These are phyloP conservation scores for Tetradesmus obliquus DNA, from an alignment of 139 green algal species.

Conservation along the genomic window DNA sequence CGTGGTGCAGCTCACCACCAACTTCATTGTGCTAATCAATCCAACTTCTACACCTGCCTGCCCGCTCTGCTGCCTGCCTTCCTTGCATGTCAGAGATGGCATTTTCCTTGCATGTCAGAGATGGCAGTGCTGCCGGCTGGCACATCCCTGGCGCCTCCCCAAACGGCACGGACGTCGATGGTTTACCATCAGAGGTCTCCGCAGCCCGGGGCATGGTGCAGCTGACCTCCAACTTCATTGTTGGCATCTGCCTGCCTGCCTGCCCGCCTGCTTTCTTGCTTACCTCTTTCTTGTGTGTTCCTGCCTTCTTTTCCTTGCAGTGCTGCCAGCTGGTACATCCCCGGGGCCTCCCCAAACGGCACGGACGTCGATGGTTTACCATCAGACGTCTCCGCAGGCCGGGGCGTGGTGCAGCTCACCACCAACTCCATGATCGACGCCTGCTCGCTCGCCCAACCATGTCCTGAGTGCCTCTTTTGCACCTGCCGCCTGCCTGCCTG, in stretches of 20 bases:
- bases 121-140: neutral
- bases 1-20: too few relatives aligned
- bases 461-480: too few relatives aligned
- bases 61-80: too few relatives aligned
- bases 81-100: too few relatives aligned
- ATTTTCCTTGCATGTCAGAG: neutral
- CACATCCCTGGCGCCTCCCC: neutral
- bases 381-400: neutral
- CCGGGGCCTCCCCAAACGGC: neutral
- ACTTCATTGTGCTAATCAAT: too few relatives aligned
- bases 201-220: neutral
- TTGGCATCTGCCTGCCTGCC: too few relatives aligned
- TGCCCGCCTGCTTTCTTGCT: too few relatives aligned
- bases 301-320: neutral
- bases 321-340: neutral
- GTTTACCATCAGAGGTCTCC: neutral
- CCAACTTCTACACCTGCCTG: too few relatives aligned
- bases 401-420: neutral
- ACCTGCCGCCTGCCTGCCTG: too few relatives aligned
- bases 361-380: neutral
- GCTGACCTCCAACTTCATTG: too few relatives aligned
- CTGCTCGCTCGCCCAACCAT: too few relatives aligned
- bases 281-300: neutral
- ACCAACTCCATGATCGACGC: too few relatives aligned
- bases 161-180: neutral